Percentiles rank a stretch among this genome's conserved stretches.
Conservation (phyloP, 2,329 filamentous ascomycete genomes). For the Botryotinia globosa region DNA sequence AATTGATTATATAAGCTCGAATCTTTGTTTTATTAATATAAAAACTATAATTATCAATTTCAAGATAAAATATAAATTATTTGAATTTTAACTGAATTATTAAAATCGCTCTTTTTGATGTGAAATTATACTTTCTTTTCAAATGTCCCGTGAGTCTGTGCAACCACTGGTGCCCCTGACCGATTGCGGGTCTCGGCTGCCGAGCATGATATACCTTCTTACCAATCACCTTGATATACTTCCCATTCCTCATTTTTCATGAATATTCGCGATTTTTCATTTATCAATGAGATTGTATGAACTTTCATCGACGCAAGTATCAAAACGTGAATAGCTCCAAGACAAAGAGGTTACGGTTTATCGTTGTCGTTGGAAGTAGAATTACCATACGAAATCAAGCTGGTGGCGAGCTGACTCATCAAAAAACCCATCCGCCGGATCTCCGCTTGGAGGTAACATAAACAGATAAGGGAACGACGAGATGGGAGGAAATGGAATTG, state of each 20-base stretch:
- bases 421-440: background rate
- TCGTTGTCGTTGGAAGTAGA: background rate
- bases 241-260: background rate
- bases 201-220: background rate
- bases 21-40: too few species aligned
- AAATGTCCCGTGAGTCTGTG: too few species aligned
- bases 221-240: background rate
- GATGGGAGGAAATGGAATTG: constrained; percentile 12
- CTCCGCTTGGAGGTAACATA: background rate
- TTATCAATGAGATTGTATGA: background rate
- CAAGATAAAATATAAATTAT: too few species aligned
- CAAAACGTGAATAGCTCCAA: background rate
- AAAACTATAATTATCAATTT: too few species aligned
- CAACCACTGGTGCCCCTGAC: too few species aligned
- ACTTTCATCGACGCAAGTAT: background rate
- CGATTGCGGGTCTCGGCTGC: background rate
- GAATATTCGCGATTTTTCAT: background rate
- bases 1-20: too few species aligned
- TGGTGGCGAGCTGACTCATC: constrained; percentile 8
- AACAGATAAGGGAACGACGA: background rate
- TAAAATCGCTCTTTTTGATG: too few species aligned
- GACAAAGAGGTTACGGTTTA: background rate
- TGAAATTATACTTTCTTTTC: too few species aligned
- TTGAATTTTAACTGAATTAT: too few species aligned
- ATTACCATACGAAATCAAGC: background rate